A percentile compares a stretch with the other conserved stretches of the same genome.
These are phyloP conservation scores for Gaeumannomyces sp. DNA, from an alignment of 2,329 filamentous ascomycete species.

Conservation along the genomic window DNA sequence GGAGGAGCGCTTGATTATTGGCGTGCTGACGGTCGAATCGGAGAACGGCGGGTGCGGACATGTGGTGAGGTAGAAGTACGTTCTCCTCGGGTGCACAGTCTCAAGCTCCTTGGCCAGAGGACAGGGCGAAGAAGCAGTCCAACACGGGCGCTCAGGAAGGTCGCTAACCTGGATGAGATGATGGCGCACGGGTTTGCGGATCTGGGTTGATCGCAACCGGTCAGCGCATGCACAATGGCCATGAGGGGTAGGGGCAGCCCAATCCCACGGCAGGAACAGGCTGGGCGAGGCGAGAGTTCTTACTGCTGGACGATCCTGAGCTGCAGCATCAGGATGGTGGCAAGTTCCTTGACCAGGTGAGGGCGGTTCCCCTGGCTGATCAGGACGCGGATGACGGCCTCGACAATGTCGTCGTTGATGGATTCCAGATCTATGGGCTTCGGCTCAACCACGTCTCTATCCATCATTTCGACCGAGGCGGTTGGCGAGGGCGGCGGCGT, in stretches of 20 bases:
- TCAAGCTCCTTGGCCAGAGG: conserved; percentile 91
- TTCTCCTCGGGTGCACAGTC: conserved; percentile 84
- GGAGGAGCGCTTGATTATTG: conserved; percentile 42
- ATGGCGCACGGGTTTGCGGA: conserved; percentile 94
- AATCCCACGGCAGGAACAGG: too few relatives aligned
- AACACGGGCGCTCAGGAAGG: conserved; percentile 79
- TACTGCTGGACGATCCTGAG: conserved; percentile 89
- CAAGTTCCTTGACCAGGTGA: conserved; percentile 90
- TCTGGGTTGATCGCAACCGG: conserved; percentile 40
- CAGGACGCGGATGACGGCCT: conserved; percentile 80
- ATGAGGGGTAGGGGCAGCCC: conserved; percentile 5
- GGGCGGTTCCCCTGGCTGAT: conserved; percentile 87
- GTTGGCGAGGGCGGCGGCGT: conserved; percentile 76
- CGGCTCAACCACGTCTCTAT: conserved; percentile 21
- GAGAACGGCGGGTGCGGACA: conserved; percentile 77
- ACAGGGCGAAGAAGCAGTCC: conserved; percentile 73
- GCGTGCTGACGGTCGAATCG: conserved; percentile 38
- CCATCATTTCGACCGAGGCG: conserved; percentile 35
- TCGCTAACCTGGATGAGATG: conserved; percentile 83
- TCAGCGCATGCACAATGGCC: neutral
- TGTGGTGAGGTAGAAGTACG: conserved; percentile 95
- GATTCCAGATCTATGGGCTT: conserved; percentile 69
- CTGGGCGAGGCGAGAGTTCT: conserved; percentile 31
- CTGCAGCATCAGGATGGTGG: conserved; percentile 66
- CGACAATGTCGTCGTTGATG: conserved; percentile 93